These are phyloP conservation scores for Tricholomella constricta DNA, from an alignment of 768 basidiomycete genomes.

Conservation along the genomic window DNA sequence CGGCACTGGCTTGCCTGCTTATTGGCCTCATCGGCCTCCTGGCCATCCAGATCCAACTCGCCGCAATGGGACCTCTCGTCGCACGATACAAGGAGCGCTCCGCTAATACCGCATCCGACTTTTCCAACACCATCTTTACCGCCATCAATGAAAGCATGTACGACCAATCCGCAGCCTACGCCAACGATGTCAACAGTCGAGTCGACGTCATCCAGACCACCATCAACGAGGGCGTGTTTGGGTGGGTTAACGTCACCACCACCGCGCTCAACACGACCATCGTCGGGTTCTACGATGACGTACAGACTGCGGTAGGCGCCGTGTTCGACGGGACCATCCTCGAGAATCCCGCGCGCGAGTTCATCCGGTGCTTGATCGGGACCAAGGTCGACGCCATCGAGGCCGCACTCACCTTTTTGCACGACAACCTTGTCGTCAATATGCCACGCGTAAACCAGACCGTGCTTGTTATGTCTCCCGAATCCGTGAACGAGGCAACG, in stretches of 20 bases:
- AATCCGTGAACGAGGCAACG: constrained; percentile 70
- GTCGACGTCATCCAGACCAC: constrained; percentile 70
- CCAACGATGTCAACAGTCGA: constrained; percentile 71
- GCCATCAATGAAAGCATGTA: constrained; percentile 85
- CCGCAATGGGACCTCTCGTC: constrained; percentile 75
- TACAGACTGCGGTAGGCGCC: constrained; percentile 74
- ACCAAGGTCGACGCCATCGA: constrained; percentile 87
- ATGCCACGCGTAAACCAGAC: constrained; percentile 78
- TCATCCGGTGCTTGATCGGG: constrained; percentile 89
- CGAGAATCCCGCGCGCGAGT: constrained; percentile 79
- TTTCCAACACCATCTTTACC: constrained; percentile 69
- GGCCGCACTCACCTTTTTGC: constrained; percentile 86
- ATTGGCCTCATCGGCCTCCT: constrained; percentile 92
- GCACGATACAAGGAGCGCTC: constrained; percentile 66
- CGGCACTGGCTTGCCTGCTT: constrained; percentile 87
- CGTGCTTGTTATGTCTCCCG: constrained; percentile 75
- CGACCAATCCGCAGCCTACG: constrained; percentile 78
- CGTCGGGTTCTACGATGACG: constrained; percentile 81
- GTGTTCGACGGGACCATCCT: constrained; percentile 88
- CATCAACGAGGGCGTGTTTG: constrained; percentile 87
- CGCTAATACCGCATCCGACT: constrained; percentile 59
- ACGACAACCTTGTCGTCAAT: constrained; percentile 80
- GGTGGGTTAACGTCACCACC: constrained; percentile 94
- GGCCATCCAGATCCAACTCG: constrained; percentile 83
- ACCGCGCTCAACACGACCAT: constrained; percentile 85